Conservation (phyloP, 2,329 filamentous ascomycete species). For the Ceratocystiopsis brevicomis region DNA sequence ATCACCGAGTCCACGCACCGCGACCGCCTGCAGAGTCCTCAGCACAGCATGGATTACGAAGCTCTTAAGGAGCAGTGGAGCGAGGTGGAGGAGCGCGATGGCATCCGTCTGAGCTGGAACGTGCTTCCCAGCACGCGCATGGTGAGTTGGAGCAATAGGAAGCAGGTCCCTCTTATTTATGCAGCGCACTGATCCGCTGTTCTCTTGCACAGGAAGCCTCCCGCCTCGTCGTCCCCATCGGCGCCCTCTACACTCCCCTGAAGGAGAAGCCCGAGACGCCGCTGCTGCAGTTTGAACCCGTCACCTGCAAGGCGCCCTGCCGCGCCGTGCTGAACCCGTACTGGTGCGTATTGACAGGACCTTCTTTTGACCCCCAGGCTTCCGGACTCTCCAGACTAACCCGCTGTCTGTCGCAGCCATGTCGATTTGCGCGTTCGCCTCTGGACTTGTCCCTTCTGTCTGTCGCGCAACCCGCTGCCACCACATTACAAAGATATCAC, state of each 20-base stretch:
- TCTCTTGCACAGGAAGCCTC: slow-evolving; percentile 55
- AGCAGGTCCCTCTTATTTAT: neutral
- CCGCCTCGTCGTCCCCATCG: slow-evolving; percentile 85
- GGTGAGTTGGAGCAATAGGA: slow-evolving; percentile 31
- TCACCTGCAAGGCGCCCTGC: slow-evolving; percentile 91
- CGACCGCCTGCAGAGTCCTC: neutral
- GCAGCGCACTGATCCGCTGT: neutral
- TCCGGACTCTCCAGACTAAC: too few species aligned
- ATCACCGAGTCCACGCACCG: neutral
- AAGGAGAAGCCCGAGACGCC: slow-evolving; percentile 88
- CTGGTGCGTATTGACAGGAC: slow-evolving; percentile 41
- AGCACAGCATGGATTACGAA: slow-evolving; percentile 71
- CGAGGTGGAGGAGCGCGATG: slow-evolving; percentile 91
- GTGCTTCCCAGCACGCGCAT: slow-evolving; percentile 96
- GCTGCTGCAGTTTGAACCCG: slow-evolving; percentile 83
- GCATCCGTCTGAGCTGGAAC: slow-evolving; percentile 93
- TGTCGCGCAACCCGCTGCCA: slow-evolving; percentile 65
- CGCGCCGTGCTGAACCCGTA: slow-evolving; percentile 92
- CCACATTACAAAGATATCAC: slow-evolving; percentile 85
- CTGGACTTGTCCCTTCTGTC: slow-evolving; percentile 80
- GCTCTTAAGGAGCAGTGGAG: slow-evolving; percentile 88
- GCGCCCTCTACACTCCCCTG: slow-evolving; percentile 82
- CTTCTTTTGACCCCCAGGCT: too few species aligned
- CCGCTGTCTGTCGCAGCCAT: slow-evolving; percentile 31
- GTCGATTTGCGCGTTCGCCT: slow-evolving; percentile 68